Conservation (phyloP, 106 monocot genomes). For the Alisma plantagoaquatica region DNA sequence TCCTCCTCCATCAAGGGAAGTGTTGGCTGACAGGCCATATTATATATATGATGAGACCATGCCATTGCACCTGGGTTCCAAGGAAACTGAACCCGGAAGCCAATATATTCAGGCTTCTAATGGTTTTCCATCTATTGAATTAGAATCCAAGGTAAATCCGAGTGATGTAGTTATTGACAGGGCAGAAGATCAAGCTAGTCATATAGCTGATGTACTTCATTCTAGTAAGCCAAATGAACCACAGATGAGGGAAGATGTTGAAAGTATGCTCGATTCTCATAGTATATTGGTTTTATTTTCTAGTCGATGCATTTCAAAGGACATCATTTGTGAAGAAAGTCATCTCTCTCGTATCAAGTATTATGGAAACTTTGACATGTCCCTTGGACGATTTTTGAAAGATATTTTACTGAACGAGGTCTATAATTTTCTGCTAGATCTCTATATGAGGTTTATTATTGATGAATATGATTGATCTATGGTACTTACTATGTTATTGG, state of each 20-base stretch:
- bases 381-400: constrained; percentile 72
- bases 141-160: no score
- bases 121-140: no score
- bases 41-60: constrained; percentile 26
- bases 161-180: no score
- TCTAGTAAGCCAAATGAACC: no score
- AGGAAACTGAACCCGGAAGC: constrained; percentile 9
- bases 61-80: constrained; percentile 15
- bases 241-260: constrained; percentile 27
- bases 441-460: background rate
- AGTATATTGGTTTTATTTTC: constrained; percentile 72
- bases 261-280: constrained; percentile 38
- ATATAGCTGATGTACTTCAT: no score
- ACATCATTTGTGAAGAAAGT: constrained; percentile 54
- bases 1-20: no score
- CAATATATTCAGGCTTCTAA: background rate
- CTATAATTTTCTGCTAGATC: background rate
- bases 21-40: no score
- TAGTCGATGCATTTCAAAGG: constrained; percentile 44
- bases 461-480: background rate
- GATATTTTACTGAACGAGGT: constrained; percentile 83
- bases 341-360: constrained; percentile 86
- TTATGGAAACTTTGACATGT: constrained; percentile 74
- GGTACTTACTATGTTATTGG: background rate
- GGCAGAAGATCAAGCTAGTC: no score